Base-by-base conservation (phyloP, 1,284 basidiomycete species). In the Ganoderma multipileum region DNA sequence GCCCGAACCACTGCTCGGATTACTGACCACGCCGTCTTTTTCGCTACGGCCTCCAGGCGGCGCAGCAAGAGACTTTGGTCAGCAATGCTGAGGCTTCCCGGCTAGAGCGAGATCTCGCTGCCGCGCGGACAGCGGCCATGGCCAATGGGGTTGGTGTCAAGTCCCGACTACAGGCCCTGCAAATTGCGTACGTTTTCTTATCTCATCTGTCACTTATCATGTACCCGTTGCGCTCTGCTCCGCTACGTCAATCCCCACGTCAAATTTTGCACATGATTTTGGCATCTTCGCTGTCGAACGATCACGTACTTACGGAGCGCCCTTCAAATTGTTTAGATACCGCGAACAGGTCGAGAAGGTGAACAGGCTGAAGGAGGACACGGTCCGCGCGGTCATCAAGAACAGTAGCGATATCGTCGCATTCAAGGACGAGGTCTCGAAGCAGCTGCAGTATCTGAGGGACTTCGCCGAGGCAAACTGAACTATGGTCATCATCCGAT, bases 141-240 rank as follows among this genome's bases (percentile, higher is more conserved):
- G 88, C 91, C 1, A 91, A 88, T 73, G 93, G 92, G 18, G 89
- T 92, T 77, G 91, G 90, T 30, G 90, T 92, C 57, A 92, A 93
- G 77, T 89, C 91, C n/a, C 86, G 90, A 65, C 79, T 94, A 20
- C 91, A 93, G 73, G 85, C 87, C 1, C 76, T 93, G 41, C 89
- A 93, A 67, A 83, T 84, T 71, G 82, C 81, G 83, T 84, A 72
- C 67, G 83, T 80, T 11, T 28, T 60, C 4, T 14, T 26, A 60
- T 62, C 23, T 42, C 33, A 41, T 59, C 26, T 39, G 41, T 36
- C 54, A 26, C 64, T 39, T 50, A 39, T 30, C 50, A 23, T 39
- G 20, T 61, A 62, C 54, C 55, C 52, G 8, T 30, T 26, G 5
- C 36, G 9, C 23, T 18, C n/a, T 50, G 26, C 42, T 23, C 38